Evolutionary conservation across 2,329 filamentous ascomycete genomes (phyloP).

Genomic region (Fusarium mangiferae): DNA sequence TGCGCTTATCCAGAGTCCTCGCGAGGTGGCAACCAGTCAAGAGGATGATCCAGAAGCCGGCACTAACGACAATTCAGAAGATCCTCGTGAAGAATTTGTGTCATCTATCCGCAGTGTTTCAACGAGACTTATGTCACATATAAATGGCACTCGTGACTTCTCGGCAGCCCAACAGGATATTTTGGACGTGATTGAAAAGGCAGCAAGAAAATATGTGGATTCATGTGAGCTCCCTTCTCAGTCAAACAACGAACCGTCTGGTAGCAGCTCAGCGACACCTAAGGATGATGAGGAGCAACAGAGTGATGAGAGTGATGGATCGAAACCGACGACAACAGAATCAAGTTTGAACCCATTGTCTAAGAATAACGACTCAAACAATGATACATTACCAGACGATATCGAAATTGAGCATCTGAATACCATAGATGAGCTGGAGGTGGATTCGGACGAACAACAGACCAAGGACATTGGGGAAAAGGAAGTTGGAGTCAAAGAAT

Average conservation of each 20-base stretch:
- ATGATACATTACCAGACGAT: slow-evolving; percentile 56
- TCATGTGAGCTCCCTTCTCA: slow-evolving; percentile 45
- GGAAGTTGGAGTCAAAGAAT: neutral
- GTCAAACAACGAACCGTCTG: slow-evolving; percentile 23
- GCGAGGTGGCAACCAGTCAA: slow-evolving; percentile 23
- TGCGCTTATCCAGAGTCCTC: slow-evolving; percentile 41
- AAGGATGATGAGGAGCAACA: slow-evolving; percentile 17
- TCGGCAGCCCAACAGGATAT: slow-evolving; percentile 56
- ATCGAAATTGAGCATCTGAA: slow-evolving; percentile 59
- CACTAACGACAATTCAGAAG: slow-evolving; percentile 14
- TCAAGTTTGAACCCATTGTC: neutral
- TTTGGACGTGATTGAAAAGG: slow-evolving; percentile 61
- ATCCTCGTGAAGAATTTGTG: slow-evolving; percentile 47
- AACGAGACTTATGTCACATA: slow-evolving; percentile 54
- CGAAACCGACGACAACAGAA: neutral
- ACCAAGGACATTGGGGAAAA: slow-evolving; percentile 24
- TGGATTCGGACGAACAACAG: slow-evolving; percentile 41
- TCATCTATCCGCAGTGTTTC: slow-evolving; percentile 54
- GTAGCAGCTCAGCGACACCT: neutral
- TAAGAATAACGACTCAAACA: slow-evolving; percentile 24
- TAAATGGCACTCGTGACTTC: slow-evolving; percentile 51
- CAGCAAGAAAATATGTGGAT: slow-evolving; percentile 62
- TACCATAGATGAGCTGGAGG: slow-evolving; percentile 40
- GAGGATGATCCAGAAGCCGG: slow-evolving; percentile 37
- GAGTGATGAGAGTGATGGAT: neutral